Base-by-base conservation (phyloP, 208 protist species). In the Trypanosoma cruzi region DNA sequence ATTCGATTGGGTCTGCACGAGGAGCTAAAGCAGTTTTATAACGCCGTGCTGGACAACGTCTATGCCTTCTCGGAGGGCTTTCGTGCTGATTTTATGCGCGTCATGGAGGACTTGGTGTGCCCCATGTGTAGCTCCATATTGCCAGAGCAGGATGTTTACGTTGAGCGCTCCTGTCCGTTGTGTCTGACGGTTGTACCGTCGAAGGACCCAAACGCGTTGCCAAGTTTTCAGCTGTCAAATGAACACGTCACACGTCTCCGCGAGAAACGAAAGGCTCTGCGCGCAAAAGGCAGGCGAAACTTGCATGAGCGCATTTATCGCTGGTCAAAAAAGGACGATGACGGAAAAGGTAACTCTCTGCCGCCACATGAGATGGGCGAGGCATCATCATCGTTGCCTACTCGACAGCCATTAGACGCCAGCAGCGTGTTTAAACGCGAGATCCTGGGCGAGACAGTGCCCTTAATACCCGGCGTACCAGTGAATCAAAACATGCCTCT, bases 81-180 rank as follows among this genome's bases (percentile, higher is more conserved):
- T 64, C 86, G 88, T 42, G 58, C 79, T 14, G 78, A 82, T 24
- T 94, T 94, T 73, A 82, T 90, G n/a, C 56, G 71, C 7, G 78
- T 90, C 13, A 82, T 96, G 86, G 40, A 40, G 32, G 90, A 96
- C 54, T 68, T 96, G 2, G 79, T 90, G 22, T 96, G 90, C 69
- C 85, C 88, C 1, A 60, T 68, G 2, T 96, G 90, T 59, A 73
- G 75, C 53, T 79, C 77, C 29, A 80, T 96, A 22, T 64, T 96
- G 58, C 69, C 78, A 4, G 63, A 58, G 28, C 65, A 71, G 24
- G 78, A 92, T 71, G 72, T 93, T 0, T 93, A 87, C 73, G 65
- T 77, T 6, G 81, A 86, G 14, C 90, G 90, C 22, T 58, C 53
- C 6, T 96, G 90, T 59, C 58, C 81, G 14, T 79, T 88, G 36